Evolutionary conservation across 2,329 filamentous ascomycete species (phyloP).

Genomic region (Aspergillus sp.): DNA sequence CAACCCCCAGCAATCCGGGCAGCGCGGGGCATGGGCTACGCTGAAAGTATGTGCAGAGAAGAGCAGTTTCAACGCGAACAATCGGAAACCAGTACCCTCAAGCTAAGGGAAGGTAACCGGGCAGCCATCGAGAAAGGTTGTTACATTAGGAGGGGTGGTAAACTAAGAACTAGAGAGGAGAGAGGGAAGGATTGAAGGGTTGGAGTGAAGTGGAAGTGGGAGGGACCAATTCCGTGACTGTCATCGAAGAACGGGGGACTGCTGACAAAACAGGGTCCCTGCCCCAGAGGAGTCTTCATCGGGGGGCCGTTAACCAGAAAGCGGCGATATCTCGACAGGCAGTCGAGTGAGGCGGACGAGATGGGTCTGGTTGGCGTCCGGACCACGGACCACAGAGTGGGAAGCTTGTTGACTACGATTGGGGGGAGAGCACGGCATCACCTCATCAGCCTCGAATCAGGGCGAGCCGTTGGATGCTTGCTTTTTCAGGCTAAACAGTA

Average conservation of each 20-base stretch:
- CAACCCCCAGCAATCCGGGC: slow-evolving; percentile 23
- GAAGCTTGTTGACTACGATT: slow-evolving; percentile 8
- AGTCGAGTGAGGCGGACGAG: neutral
- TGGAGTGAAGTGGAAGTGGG: slow-evolving; percentile 6
- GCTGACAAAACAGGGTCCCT: slow-evolving; percentile 31
- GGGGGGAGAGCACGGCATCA: neutral
- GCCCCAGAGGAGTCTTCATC: neutral
- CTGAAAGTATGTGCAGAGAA: slow-evolving; percentile 20
- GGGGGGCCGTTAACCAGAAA: neutral
- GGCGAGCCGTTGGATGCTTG: neutral
- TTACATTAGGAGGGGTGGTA: slow-evolving; percentile 12
- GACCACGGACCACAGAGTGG: slow-evolving; percentile 6
- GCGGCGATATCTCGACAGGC: slow-evolving; percentile 7
- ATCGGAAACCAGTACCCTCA: slow-evolving; percentile 16
- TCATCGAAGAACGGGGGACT: slow-evolving; percentile 11
- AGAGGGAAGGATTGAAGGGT: slow-evolving; percentile 1
- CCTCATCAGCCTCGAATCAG: slow-evolving; percentile 8
- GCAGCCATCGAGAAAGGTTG: slow-evolving; percentile 23
- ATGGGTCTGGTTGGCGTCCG: slow-evolving; percentile 7
- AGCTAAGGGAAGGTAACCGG: slow-evolving; percentile 16
- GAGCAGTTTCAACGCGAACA: slow-evolving; percentile 8
- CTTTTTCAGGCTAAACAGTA: slow-evolving; percentile 4
- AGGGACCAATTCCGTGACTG: slow-evolving; percentile 17
- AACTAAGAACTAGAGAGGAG: slow-evolving; percentile 6
- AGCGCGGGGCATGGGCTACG: slow-evolving; percentile 32